Base-by-base conservation (phyloP, 1,284 basidiomycete species). In the Grifola frondosa region DNA sequence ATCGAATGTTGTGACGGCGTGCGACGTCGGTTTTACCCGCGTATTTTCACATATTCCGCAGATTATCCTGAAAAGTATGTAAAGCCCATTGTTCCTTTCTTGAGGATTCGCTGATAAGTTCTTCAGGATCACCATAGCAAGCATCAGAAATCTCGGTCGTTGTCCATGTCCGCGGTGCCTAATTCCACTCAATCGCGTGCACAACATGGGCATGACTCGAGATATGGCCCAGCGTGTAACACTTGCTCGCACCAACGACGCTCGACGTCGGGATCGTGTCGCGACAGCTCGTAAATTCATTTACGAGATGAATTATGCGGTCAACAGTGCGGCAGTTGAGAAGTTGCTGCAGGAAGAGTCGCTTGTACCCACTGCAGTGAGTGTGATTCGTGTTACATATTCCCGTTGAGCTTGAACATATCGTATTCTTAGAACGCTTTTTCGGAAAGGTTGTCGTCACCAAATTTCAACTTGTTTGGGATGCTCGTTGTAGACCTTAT, bases 121-220 rank as follows among this genome's bases (percentile, higher is more conserved):
- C n/a, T n/a, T 11, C 32, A 60, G 57, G 30, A 32, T 56, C 16
- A 38, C 56, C 7, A 10, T 59, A 4, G 52, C 57, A 4, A 46
- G 37, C 4, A 42, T 57, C 6, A 42, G 48, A 7, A 37, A 47
- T 32, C 40, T 49, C 20, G 55, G 44, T 3, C 13, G 29, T 11
- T 57, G 53, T 37, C 51, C 48, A 1, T 71, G 69, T 43, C 66
- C 66, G 8, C 56, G 52, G 3, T 71, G 68, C 42, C 46, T 57
- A 1, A 44, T 58, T 6, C 13, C 25, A 17, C 46, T 49, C 24
- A 42, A 48, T 20, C 33, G 50, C 1, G 42, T 64, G 9, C 31
- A 16, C 10, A 17, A 44, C n/a, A 8, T 57, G 15, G 49, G 54
- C 3, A 39, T 26, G 11, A 21, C 15, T 12, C 29, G 21, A 3